These are phyloP conservation scores for Leptomonas seymouri DNA, from an alignment of 208 protist genomes.

Conservation along the genomic window DNA sequence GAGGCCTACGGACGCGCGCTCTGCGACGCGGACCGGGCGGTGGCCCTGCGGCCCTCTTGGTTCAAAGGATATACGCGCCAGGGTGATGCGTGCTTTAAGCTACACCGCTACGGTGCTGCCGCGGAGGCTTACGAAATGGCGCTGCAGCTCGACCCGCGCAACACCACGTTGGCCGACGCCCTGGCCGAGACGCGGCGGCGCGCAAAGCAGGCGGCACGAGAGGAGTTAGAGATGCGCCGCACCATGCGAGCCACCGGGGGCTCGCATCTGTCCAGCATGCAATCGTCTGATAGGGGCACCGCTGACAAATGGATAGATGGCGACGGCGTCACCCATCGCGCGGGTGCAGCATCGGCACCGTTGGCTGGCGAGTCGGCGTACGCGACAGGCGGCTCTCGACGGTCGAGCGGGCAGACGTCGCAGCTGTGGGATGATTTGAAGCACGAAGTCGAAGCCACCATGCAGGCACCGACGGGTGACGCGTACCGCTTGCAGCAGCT, in stretches of 20 bases:
- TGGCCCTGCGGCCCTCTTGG: conserved; percentile 91
- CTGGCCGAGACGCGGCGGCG: conserved; percentile 56
- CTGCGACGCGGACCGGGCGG: conserved; percentile 86
- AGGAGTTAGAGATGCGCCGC: conserved; percentile 28
- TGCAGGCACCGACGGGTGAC: conserved; percentile 63
- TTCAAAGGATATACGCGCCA: conserved; percentile 94
- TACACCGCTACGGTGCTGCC: conserved; percentile 87
- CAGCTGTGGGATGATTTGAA: conserved; percentile 67
- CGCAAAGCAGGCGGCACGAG: conserved; percentile 32
- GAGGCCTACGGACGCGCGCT: conserved; percentile 78
- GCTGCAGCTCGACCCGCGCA: conserved; percentile 80
- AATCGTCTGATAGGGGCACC: background rate
- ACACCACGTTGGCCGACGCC: conserved; percentile 61
- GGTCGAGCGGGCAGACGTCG: conserved; percentile 34
- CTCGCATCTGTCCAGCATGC: conserved; percentile 12
- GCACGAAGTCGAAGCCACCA: conserved; percentile 60
- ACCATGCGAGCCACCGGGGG: conserved; percentile 12
- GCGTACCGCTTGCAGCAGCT: conserved; percentile 77
- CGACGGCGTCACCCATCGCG: background rate
- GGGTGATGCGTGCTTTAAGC: conserved; percentile 86
- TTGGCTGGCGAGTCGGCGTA: background rate
- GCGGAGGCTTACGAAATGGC: conserved; percentile 89
- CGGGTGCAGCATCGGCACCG: background rate
- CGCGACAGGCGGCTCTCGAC: background rate
- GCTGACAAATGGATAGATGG: background rate